Percentiles rank a stretch among this genome's conserved stretches.
Conservation (phyloP, 2,329 filamentous ascomycete genomes). For the Lomentospora prolificans region DNA sequence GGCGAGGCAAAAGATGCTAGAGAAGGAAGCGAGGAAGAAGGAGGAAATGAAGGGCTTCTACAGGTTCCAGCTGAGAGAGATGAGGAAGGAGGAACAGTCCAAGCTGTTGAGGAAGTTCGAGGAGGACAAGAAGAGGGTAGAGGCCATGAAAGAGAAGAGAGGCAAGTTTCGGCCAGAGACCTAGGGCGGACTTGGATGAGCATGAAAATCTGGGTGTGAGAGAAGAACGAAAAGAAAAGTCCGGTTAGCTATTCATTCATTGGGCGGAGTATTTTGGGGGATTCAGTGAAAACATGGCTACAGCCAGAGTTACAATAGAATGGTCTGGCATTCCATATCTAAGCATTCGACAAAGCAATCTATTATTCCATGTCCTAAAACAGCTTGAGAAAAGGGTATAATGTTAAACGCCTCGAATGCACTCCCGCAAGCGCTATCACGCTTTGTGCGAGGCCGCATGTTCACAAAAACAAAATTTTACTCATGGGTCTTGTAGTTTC, state of each 20-base stretch:
- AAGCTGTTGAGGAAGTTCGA: slow-evolving; percentile 63
- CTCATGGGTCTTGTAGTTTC: background rate
- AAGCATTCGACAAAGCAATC: too few species aligned
- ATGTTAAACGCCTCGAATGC: background rate
- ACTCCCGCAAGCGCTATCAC: too few species aligned
- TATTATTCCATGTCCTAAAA: too few species aligned
- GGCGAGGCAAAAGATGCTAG: slow-evolving; percentile 46
- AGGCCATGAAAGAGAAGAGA: slow-evolving; percentile 59
- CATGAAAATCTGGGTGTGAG: background rate
- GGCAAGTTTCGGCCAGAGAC: slow-evolving; percentile 49
- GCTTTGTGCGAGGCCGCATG: too few species aligned
- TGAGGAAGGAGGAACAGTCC: slow-evolving; percentile 63
- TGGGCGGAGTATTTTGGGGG: too few species aligned
- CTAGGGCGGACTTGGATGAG: slow-evolving; percentile 16
- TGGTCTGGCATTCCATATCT: too few species aligned
- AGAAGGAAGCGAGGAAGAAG: slow-evolving; percentile 53
- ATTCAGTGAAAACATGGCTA: too few species aligned
- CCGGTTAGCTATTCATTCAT: background rate
- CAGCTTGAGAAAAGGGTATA: background rate
- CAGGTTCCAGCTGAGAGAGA: slow-evolving; percentile 71
- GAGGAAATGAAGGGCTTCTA: slow-evolving; percentile 66
- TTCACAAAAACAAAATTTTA: background rate
- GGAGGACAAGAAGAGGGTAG: slow-evolving; percentile 62
- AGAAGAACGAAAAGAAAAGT: background rate
- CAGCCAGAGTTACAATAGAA: too few species aligned